phyloP scores from a whole-genome alignment of 495 filamentous ascomycete species.

The Aspergillus avenaceus region DNA sequence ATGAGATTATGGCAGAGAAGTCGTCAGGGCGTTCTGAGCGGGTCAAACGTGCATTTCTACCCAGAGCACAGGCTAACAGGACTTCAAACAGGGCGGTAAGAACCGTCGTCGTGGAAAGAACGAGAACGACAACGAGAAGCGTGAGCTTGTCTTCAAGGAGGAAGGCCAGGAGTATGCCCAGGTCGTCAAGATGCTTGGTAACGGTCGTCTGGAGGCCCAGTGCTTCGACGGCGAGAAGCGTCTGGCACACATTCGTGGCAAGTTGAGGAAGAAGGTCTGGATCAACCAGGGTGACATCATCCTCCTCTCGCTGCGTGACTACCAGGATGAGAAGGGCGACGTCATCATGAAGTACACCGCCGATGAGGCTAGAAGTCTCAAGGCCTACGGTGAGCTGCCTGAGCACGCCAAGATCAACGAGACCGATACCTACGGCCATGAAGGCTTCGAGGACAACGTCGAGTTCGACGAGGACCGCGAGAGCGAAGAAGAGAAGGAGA shows the following conservation, averaged over 20 bases:
- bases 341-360: slow-evolving; percentile 98
- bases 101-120: slow-evolving; percentile 99
- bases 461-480: slow-evolving; percentile 59
- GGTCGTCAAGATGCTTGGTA: slow-evolving; percentile 97
- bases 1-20: neutral
- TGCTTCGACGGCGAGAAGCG: slow-evolving; percentile 89
- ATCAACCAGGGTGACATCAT: slow-evolving; percentile 99
- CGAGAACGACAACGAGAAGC: slow-evolving; percentile 99
- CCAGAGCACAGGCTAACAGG: slow-evolving; percentile 16
- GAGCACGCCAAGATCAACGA: slow-evolving; percentile 99
- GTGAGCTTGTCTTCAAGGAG: slow-evolving; percentile 97
- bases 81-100: slow-evolving; percentile 79
- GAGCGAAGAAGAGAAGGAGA: slow-evolving; percentile 54
- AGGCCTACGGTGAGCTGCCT: slow-evolving; percentile 94
- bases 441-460: slow-evolving; percentile 56
- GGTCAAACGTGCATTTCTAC: neutral
- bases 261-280: slow-evolving; percentile 97
- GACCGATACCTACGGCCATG: slow-evolving; percentile 83
- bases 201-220: slow-evolving; percentile 91
- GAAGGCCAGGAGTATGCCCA: slow-evolving; percentile 99
- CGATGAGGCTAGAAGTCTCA: slow-evolving; percentile 91
- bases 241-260: slow-evolving; percentile 61
- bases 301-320: slow-evolving; percentile 92
- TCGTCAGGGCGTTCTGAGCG: neutral
- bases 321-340: slow-evolving; percentile 98